Evolutionary conservation across 345 rosid species (phyloP), one percentile per base, ranked within the genome.

Genomic region (Hibiscus tridactylites): DNA sequence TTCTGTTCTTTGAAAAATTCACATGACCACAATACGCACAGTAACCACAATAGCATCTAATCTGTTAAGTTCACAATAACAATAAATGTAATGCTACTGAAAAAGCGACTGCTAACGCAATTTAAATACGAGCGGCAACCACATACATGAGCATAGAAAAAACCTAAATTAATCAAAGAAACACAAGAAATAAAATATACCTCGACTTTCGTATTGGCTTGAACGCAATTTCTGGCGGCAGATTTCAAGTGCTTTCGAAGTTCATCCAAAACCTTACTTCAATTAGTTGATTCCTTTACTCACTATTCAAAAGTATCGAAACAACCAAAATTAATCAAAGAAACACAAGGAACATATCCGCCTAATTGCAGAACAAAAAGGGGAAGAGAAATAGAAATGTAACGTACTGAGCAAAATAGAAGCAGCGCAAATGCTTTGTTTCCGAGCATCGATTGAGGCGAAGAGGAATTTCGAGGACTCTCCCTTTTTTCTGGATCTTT

Each of bases 401-500:
- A 47, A 3, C 21, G 37, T 74, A 91, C 96, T 53, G 61, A 93
- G 86, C 5, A 79, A 76, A 31, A 78, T 83, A 79, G 87, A 91
- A 15, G 88, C 96, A 68, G 92, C 80, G 64, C 81, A 91, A 19
- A 91, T 1, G 72, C 77, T 84, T 80, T 89, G 82, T 49, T 93
- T 82, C 16, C 92, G 88, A n/a, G 98, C 97, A 81, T 88, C 85
- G 28, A 93, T 83, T 19, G 97, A 96, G 37, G 98, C 93, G 65
- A 93, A 68, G 39, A 91, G 82, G 37, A 35, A 35, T 35, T 35
- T 35, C 37, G 37, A 35, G 7, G 37, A 35, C 37, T 35, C 5
- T 35, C 37, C 37, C 5, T 4, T 35, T 35, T 35, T 35, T 35
- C 6, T 5, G 37, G 35, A 3, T 31, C 35, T 31, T 31, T 31